phyloP scores from a whole-genome alignment of 306 rosid genomes.

The Luffa acutangula region DNA sequence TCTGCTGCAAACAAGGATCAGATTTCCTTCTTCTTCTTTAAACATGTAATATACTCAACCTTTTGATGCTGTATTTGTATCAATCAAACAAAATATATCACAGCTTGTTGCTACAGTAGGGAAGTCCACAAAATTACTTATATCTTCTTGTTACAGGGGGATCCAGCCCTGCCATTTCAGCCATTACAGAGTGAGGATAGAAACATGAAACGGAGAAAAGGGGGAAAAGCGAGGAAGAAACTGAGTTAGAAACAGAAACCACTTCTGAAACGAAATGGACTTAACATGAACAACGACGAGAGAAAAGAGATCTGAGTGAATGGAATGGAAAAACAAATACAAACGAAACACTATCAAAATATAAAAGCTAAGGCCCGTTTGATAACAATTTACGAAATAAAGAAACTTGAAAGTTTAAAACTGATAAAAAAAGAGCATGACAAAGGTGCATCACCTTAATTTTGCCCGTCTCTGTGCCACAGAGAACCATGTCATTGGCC shows the following conservation, averaged over 20 bases:
- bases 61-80: neutral
- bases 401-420: neutral
- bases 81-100: neutral
- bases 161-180: constrained; percentile 63
- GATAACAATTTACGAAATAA: neutral
- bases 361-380: too few species aligned
- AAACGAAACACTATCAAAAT: neutral
- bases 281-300: neutral
- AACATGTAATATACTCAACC: neutral
- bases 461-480: constrained; percentile 62
- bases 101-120: neutral
- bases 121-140: neutral
- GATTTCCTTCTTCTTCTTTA: neutral
- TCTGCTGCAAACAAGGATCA: neutral
- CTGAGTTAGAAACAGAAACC: neutral
- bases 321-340: neutral
- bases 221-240: neutral
- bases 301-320: neutral
- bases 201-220: neutral
- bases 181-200: constrained; percentile 3
- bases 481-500: constrained; percentile 62
- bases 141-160: constrained; percentile 37
- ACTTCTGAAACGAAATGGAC: neutral
- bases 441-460: constrained; percentile 43
- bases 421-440: neutral